Conservation (phyloP, 1,284 basidiomycete species). For the Volvariella volvacea region DNA sequence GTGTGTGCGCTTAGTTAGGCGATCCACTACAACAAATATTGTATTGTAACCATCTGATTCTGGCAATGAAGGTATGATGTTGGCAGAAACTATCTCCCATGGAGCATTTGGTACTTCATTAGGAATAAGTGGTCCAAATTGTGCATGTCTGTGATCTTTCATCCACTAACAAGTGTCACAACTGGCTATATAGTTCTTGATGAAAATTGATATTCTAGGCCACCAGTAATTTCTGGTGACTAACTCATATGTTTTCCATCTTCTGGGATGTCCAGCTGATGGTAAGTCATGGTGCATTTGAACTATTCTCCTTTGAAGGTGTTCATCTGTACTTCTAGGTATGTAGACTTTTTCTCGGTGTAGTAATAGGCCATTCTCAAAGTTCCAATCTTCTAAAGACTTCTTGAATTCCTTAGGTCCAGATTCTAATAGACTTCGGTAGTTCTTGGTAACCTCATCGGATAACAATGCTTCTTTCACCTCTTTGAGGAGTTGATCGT, state of each 20-base stretch:
- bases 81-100: too few relatives aligned
- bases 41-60: constrained; percentile 25
- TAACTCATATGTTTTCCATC: too few relatives aligned
- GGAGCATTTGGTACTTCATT: too few relatives aligned
- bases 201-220: constrained; percentile 21
- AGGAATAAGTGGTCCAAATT: too few relatives aligned
- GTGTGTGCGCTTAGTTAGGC: constrained; percentile 22
- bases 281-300: too few relatives aligned
- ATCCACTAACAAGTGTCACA: constrained; percentile 17
- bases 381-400: constrained; percentile 15
- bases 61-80: too few relatives aligned
- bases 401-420: constrained; percentile 3
- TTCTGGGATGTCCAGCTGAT: too few relatives aligned
- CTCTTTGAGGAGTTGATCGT: background rate
- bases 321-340: too few relatives aligned
- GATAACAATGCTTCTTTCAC: background rate
- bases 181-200: constrained; percentile 30
- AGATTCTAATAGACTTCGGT: background rate
- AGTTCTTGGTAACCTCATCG: background rate
- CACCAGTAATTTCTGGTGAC: too few relatives aligned
- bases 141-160: constrained; percentile 22
- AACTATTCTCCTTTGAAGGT: too few relatives aligned
- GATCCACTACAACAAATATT: constrained; percentile 30
- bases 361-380: constrained; percentile 19
- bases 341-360: too few relatives aligned